phyloP scores from a whole-genome alignment of 2,329 filamentous ascomycete genomes.

The Penicillium sp. region DNA sequence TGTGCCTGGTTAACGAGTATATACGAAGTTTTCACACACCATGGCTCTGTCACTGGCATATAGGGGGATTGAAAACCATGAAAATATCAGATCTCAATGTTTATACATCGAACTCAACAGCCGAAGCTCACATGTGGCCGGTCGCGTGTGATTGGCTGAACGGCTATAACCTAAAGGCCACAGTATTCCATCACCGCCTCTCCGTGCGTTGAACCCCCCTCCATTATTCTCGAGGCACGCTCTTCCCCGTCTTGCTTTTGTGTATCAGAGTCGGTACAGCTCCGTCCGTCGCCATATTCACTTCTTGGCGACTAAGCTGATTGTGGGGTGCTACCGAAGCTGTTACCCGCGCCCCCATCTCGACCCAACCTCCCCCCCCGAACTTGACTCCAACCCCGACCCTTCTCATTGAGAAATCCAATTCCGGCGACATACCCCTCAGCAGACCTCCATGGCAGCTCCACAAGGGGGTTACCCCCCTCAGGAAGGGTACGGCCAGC shows the following conservation, averaged over 20 bases:
- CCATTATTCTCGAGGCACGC: constrained; percentile 10
- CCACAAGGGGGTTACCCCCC: constrained; percentile 53
- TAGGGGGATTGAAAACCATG: too few relatives aligned
- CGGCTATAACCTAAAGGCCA: constrained; percentile 36
- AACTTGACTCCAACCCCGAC: constrained; percentile 10
- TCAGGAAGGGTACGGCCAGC: constrained; percentile 50
- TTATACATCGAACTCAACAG: neutral
- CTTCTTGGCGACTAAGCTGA: constrained; percentile 12
- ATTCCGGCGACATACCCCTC: constrained; percentile 2
- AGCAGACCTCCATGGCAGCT: constrained; percentile 46
- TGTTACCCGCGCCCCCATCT: constrained; percentile 23
- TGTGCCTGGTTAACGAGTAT: too few relatives aligned
- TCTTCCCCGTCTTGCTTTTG: constrained; percentile 1
- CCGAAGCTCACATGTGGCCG: constrained; percentile 8
- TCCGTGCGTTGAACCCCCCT: constrained; percentile 14
- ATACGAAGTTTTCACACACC: neutral
- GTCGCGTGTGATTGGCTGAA: constrained; percentile 34
- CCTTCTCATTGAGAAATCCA: constrained; percentile 1
- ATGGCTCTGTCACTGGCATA: neutral
- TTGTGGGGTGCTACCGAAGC: constrained; percentile 28
- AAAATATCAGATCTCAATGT: too few relatives aligned
- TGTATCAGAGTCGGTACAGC: neutral
- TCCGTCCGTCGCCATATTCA: neutral
- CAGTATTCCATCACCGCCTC: constrained; percentile 36
- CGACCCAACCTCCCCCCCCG: constrained; percentile 8